Base-by-base conservation (phyloP, 1,284 basidiomycete species). In the Golubevia pallescens region DNA sequence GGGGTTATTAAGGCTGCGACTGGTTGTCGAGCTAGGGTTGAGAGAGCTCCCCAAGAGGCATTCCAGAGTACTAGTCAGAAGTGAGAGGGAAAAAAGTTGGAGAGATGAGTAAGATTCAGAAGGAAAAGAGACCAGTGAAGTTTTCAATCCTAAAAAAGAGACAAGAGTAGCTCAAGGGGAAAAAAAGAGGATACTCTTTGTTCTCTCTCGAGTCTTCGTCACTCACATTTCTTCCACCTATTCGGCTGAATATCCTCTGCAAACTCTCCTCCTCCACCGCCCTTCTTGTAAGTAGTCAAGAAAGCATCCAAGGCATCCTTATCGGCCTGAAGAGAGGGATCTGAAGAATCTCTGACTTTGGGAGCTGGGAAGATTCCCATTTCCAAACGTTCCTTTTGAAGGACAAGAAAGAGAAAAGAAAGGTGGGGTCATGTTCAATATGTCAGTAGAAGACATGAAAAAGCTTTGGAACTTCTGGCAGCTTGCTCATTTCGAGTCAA, bases 141-240 rank as follows among this genome's bases (percentile, higher is more conserved):
- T n/a, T n/a, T n/a, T n/a, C n/a, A n/a, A n/a, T n/a, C n/a, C n/a
- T n/a, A n/a, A n/a, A n/a, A n/a, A n/a, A n/a, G n/a, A n/a, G n/a
- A n/a, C n/a, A n/a, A n/a, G n/a, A n/a, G n/a, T n/a, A n/a, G n/a
- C n/a, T n/a, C n/a, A n/a, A n/a, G n/a, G n/a, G n/a, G n/a, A n/a
- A n/a, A n/a, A n/a, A n/a, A n/a, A n/a, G n/a, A n/a, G n/a, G n/a
- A n/a, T n/a, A n/a, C n/a, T n/a, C n/a, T n/a, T n/a, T n/a, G n/a
- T n/a, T n/a, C n/a, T n/a, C n/a, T n/a, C n/a, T n/a, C n/a, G n/a
- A n/a, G n/a, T n/a, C n/a, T n/a, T n/a, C n/a, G n/a, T 20, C 7
- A 68, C 65, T 23, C 56, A 67, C 53, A 20, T 61, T 84, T 84
- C 59, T 69, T 61, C 81, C 81, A 84, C 20, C 80, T 71, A 14